Percentiles rank a stretch among this genome's conserved stretches.
Evolutionary conservation across 768 basidiomycete genomes (phyloP).

Genomic region (Boletus rufocinnamomeus): DNA sequence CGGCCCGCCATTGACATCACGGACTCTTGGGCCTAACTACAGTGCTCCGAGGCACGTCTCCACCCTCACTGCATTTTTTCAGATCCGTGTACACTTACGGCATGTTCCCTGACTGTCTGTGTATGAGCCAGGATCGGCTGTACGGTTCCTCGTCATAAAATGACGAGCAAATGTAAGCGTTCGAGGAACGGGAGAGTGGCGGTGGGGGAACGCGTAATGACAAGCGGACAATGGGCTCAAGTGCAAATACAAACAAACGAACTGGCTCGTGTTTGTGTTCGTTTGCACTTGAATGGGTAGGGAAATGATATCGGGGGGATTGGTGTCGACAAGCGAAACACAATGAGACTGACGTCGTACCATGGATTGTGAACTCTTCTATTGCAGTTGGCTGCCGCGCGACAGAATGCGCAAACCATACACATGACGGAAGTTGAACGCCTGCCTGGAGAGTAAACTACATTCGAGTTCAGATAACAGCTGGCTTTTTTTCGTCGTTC

Average conservation of each 20-base stretch:
- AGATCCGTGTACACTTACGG: background rate
- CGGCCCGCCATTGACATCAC: background rate
- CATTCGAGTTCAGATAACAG: background rate
- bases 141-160: background rate
- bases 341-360: background rate
- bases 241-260: background rate
- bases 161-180: background rate
- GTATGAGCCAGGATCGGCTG: background rate
- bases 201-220: background rate
- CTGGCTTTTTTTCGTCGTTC: background rate
- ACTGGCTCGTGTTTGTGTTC: background rate
- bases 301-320: too few relatives aligned
- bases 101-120: background rate
- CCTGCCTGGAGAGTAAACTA: background rate
- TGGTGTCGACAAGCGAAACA: too few relatives aligned
- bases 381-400: background rate
- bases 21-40: background rate
- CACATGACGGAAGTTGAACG: background rate
- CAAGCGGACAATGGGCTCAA: background rate
- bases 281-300: background rate
- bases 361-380: background rate
- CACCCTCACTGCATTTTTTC: background rate
- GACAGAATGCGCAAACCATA: background rate
- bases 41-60: background rate
- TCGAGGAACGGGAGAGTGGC: background rate